Evolutionary conservation across 106 monocot genomes (phyloP).

Genomic region (Acorus calamus): DNA sequence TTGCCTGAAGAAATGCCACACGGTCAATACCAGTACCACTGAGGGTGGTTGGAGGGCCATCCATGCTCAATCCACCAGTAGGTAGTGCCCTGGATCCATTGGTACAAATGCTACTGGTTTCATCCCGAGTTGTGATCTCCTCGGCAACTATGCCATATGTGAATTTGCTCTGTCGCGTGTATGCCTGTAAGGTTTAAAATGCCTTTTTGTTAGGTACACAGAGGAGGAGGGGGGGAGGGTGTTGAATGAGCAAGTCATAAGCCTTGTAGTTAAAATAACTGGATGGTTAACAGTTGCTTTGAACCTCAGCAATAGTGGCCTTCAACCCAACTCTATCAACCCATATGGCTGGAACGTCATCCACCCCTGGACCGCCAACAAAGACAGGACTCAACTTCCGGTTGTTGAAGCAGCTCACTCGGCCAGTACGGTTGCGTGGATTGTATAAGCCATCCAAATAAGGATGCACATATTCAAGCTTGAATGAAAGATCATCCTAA

Average conservation of each 20-base stretch:
- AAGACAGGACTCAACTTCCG: conserved; percentile 90
- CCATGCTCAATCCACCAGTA: conserved; percentile 75
- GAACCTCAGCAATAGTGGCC: conserved; percentile 94
- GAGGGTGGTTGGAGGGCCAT: conserved; percentile 95
- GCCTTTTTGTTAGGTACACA: neutral
- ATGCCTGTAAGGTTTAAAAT: conserved; percentile 34
- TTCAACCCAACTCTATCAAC: conserved; percentile 85
- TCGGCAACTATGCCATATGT: conserved; percentile 89
- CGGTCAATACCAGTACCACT: conserved; percentile 90
- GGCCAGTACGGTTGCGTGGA: conserved; percentile 78
- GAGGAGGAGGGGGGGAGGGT: neutral
- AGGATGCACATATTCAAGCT: conserved; percentile 96
- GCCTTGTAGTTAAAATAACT: no score
- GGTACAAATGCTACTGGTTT: conserved; percentile 80
- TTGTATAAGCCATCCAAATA: conserved; percentile 80
- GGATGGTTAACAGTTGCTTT: neutral
- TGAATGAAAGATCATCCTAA: conserved; percentile 94
- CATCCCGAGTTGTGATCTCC: conserved; percentile 94
- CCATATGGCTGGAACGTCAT: conserved; percentile 89
- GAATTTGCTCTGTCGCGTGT: conserved; percentile 90
- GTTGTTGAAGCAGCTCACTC: conserved; percentile 81
- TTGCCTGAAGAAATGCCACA: conserved; percentile 76
- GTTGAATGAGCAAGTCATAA: no score
- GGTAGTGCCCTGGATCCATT: conserved; percentile 73
- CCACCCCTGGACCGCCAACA: conserved; percentile 76